Evolutionary conservation across 1,284 basidiomycete species (phyloP).

Genomic region (Salmacisia buchloeana): DNA sequence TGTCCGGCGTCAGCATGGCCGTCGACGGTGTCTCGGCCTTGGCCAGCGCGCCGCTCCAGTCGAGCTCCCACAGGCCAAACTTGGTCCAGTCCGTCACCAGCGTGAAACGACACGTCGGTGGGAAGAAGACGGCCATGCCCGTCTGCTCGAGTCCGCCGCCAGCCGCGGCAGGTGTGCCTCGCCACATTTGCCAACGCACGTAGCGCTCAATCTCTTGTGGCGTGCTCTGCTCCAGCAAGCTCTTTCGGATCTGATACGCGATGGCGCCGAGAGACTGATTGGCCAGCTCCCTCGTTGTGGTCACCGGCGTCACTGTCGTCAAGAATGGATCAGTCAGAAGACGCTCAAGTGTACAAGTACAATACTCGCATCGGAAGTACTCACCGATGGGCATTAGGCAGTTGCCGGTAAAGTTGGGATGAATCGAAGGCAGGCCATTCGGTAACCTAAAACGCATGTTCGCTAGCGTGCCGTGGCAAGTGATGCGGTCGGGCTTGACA

Average conservation of each 20-base stretch:
- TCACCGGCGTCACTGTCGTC: neutral
- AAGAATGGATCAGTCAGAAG: neutral
- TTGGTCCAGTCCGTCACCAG: slow-evolving; percentile 6
- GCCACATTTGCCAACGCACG: slow-evolving; percentile 3
- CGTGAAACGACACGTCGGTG: neutral
- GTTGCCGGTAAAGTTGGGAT: neutral
- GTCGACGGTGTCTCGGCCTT: neutral
- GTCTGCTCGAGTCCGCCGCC: neutral
- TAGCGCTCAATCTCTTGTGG: neutral
- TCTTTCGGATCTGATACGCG: neutral
- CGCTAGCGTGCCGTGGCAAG: neutral
- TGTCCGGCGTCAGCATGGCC: neutral
- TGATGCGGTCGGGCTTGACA: slow-evolving; percentile 5
- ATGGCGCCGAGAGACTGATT: neutral
- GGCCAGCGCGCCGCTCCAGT: neutral
- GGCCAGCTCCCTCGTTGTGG: neutral
- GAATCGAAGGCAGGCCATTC: neutral
- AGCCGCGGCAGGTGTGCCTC: neutral
- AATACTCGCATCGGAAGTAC: neutral
- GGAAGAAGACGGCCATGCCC: slow-evolving; percentile 7
- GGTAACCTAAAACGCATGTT: slow-evolving; percentile 1
- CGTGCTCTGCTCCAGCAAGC: neutral
- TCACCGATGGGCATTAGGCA: neutral
- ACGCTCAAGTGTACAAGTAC: no score
- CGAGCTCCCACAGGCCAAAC: slow-evolving; percentile 7